Evolutionary conservation across 805 yeast species (phyloP).

Genomic region (Kazachstania africana): DNA sequence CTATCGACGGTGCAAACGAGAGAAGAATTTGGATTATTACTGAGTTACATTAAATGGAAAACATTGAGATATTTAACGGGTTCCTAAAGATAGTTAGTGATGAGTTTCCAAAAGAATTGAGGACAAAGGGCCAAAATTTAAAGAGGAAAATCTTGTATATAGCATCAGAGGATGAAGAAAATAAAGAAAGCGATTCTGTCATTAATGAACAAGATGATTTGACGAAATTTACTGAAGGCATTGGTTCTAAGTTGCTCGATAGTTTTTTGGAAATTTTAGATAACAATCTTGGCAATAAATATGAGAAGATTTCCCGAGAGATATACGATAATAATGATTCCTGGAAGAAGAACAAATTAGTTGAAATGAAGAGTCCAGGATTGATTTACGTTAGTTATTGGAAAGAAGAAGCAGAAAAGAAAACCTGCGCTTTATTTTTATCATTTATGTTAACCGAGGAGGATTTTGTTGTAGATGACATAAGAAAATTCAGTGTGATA

Average conservation of each 20-base stretch:
- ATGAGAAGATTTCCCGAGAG: conserved; percentile 6
- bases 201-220: neutral
- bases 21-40: no score
- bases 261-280: conserved; percentile 11
- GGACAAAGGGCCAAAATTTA: no score
- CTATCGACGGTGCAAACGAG: no score
- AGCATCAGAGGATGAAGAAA: neutral
- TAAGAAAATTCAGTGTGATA: conserved; percentile 9
- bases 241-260: neutral
- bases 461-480: conserved; percentile 5
- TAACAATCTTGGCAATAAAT: conserved; percentile 15
- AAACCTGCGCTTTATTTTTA: conserved; percentile 8
- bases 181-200: neutral
- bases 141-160: conserved; percentile 4
- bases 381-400: conserved; percentile 20
- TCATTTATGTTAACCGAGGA: conserved; percentile 23
- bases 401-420: neutral
- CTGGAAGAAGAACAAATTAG: conserved; percentile 19
- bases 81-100: no score
- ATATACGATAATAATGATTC: conserved; percentile 12
- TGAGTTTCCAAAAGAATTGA: no score
- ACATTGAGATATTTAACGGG: no score
- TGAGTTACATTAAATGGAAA: no score
- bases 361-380: conserved; percentile 19
- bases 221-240: neutral